Percentiles rank a stretch among this genome's conserved stretches.
These are phyloP conservation scores for Trametes cingulata DNA, from an alignment of 768 basidiomycete species.

Conservation along the genomic window DNA sequence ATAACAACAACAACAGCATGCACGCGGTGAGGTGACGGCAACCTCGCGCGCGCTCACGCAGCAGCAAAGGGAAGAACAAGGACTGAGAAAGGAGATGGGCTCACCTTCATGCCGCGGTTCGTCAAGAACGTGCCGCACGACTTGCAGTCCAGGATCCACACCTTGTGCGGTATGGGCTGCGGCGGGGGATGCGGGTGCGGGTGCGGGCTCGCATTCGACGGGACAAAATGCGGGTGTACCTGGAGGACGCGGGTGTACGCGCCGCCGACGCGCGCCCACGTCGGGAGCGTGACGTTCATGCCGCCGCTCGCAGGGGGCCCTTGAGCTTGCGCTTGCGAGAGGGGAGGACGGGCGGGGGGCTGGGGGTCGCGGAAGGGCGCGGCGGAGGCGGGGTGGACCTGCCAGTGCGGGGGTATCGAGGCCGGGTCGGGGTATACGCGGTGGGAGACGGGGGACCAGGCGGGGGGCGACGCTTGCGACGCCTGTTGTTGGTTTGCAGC, in stretches of 20 bases:
- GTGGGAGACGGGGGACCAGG: conserved; percentile 7
- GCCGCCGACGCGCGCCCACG: conserved; percentile 4
- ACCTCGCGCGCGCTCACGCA: too few relatives aligned
- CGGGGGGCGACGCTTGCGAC: background rate
- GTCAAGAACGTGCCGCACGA: conserved; percentile 74
- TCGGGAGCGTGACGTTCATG: background rate
- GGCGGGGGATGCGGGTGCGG: too few relatives aligned
- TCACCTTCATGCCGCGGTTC: conserved; percentile 84
- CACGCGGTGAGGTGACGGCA: too few relatives aligned
- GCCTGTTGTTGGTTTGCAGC: conserved; percentile 11
- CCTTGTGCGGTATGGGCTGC: conserved; percentile 56
- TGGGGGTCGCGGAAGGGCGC: conserved; percentile 7
- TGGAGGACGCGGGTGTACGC: conserved; percentile 10
- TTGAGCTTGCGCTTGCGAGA: background rate
- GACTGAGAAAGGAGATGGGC: conserved; percentile 14
- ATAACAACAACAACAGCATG: too few relatives aligned
- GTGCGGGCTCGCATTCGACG: too few relatives aligned
- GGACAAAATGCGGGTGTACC: conserved; percentile 8
- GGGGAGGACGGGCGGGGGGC: background rate
- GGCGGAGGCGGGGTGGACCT: conserved; percentile 12
- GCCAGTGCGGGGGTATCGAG: conserved; percentile 23
- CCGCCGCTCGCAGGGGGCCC: too few relatives aligned
- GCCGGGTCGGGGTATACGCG: conserved; percentile 23
- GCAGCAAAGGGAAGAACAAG: background rate
- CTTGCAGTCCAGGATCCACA: conserved; percentile 81